phyloP scores from a whole-genome alignment of 2,329 filamentous ascomycete genomes.

The Diaporthe sp. region DNA sequence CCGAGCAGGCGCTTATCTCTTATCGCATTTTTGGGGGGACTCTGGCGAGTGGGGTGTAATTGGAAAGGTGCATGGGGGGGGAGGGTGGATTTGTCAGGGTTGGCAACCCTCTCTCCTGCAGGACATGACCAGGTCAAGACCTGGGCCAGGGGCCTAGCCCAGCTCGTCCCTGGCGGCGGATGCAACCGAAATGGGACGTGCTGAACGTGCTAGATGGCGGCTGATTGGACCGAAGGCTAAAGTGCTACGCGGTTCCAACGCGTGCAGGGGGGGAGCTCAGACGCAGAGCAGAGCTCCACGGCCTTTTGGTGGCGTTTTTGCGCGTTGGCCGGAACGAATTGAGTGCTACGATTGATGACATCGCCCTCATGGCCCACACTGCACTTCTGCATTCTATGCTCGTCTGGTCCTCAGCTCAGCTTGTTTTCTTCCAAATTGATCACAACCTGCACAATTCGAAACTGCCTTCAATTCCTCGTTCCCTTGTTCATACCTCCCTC shows the following conservation, averaged over 20 bases:
- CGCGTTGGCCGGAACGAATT: conserved; percentile 31
- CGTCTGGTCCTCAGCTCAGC: background rate
- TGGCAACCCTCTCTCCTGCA: background rate
- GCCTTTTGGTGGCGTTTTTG: conserved; percentile 16
- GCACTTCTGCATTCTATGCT: background rate
- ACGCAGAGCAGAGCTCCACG: conserved; percentile 18
- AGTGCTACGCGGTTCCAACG: conserved; percentile 31
- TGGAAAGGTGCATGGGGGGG: background rate
- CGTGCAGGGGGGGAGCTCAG: conserved; percentile 24
- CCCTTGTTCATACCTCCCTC: background rate
- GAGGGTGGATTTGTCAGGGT: background rate
- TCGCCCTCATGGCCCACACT: conserved; percentile 19
- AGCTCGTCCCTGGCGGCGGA: conserved; percentile 11
- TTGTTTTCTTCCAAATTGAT: background rate
- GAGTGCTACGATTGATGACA: conserved; percentile 25
- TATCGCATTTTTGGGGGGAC: background rate
- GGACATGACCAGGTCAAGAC: background rate
- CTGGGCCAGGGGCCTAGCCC: background rate
- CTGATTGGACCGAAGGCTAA: conserved; percentile 29
- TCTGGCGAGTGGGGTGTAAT: background rate
- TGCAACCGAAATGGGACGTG: conserved; percentile 27
- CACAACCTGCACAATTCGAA: background rate
- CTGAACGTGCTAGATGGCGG: background rate
- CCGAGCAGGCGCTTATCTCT: conserved; percentile 1
- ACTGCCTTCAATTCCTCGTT: background rate